Evolutionary conservation across 352 stramenopile genomes (phyloP).

Genomic region (Globisporangium spinosum): DNA sequence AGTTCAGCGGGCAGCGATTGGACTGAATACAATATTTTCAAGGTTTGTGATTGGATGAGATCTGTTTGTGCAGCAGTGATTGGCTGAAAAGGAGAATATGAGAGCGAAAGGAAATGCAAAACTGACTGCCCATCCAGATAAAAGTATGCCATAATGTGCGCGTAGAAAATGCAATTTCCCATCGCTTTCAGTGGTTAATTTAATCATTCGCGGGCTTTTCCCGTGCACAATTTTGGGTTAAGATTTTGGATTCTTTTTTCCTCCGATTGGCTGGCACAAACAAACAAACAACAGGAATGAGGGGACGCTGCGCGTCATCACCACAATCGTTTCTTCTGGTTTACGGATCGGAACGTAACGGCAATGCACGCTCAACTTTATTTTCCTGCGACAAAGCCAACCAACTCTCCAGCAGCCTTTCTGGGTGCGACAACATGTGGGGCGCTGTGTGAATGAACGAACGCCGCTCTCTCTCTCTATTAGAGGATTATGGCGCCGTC

Average conservation of each 20-base stretch:
- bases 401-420: too few species aligned
- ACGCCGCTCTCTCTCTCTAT: too few species aligned
- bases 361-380: neutral
- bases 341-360: neutral
- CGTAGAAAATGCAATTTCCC: neutral
- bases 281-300: neutral
- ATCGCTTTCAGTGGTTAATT: too few species aligned
- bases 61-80: too few species aligned
- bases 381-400: neutral
- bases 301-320: neutral
- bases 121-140: neutral
- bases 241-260: neutral
- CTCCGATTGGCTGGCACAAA: neutral
- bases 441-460: neutral
- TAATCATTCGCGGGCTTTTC: neutral
- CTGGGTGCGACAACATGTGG: neutral
- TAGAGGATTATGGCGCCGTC: neutral
- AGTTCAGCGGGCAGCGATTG: neutral
- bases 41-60: too few species aligned
- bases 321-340: neutral
- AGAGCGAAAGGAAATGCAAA: too few species aligned
- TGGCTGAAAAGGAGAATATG: too few species aligned
- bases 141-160: neutral
- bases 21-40: neutral
- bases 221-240: neutral